Conservation (phyloP, 2,329 filamentous ascomycete genomes). For the Sporothrix pseudoabietina region DNA sequence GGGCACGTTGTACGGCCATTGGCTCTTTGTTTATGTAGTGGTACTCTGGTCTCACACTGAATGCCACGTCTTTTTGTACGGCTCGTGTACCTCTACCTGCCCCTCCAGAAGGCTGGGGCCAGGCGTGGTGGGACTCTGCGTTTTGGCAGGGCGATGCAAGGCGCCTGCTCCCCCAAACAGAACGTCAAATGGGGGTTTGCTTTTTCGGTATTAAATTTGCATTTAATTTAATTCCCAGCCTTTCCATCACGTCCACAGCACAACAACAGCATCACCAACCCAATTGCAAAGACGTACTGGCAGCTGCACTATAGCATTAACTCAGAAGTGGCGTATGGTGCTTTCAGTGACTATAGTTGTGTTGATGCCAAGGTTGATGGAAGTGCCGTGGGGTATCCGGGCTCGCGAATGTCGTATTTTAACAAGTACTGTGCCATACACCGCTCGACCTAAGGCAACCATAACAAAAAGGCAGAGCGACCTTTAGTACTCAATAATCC, state of each 20-base stretch:
- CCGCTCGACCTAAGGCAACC: not conserved
- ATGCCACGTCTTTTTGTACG: not conserved
- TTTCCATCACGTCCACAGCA: not conserved
- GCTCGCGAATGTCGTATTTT: not conserved
- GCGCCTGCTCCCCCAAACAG: slow-evolving; percentile 5
- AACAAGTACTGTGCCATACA: not conserved
- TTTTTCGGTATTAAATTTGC: not conserved
- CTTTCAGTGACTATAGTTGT: not conserved
- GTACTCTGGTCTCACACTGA: not conserved
- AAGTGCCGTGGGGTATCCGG: not conserved
- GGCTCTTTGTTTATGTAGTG: slow-evolving; percentile 3
- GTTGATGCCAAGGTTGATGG: not conserved
- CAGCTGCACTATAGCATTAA: no score
- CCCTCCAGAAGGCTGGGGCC: slow-evolving; percentile 19
- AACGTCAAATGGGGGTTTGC: not conserved
- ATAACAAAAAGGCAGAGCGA: not conserved
- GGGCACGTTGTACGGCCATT: slow-evolving; percentile 22
- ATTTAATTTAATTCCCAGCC: slow-evolving; percentile 21
- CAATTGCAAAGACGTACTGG: not conserved
- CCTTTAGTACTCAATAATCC: not conserved
- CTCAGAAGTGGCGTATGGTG: no score
- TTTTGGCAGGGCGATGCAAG: slow-evolving; percentile 9
- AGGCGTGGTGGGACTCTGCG: slow-evolving; percentile 15
- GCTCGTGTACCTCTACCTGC: not conserved
- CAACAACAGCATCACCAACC: not conserved